Conservation (phyloP, 306 rosid genomes). For the Quercus gilva region DNA sequence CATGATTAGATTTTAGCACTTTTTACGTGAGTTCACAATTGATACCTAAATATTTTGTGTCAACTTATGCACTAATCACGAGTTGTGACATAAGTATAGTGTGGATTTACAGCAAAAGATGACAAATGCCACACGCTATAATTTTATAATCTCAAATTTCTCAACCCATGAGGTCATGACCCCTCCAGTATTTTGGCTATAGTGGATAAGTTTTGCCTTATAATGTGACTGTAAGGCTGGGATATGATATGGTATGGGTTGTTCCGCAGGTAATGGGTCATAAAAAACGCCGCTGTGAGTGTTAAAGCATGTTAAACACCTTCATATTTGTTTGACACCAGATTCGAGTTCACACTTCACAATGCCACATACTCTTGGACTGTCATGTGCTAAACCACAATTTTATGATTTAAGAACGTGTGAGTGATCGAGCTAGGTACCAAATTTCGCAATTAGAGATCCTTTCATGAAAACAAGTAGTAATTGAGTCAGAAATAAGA, state of each 20-base stretch:
- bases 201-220: background rate
- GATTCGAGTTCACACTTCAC: background rate
- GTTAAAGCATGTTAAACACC: background rate
- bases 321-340: background rate
- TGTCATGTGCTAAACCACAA: no score
- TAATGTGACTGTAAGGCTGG: background rate
- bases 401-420: background rate
- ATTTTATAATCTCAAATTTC: background rate
- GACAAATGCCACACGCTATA: no score
- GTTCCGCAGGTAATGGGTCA: background rate
- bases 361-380: background rate
- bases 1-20: no score
- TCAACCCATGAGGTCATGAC: background rate
- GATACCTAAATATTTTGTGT: no score
- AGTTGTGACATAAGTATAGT: no score
- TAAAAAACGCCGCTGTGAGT: background rate
- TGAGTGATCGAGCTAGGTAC: background rate
- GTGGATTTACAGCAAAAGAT: no score
- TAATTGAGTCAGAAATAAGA: background rate
- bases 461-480: background rate
- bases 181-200: background rate
- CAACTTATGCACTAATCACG: no score
- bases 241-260: background rate
- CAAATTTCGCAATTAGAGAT: background rate
- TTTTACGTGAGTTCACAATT: no score